Percentiles rank a stretch among this genome's conserved stretches.
Evolutionary conservation across 345 rosid species (phyloP).

Genomic region (Sisymbrium altissimum): DNA sequence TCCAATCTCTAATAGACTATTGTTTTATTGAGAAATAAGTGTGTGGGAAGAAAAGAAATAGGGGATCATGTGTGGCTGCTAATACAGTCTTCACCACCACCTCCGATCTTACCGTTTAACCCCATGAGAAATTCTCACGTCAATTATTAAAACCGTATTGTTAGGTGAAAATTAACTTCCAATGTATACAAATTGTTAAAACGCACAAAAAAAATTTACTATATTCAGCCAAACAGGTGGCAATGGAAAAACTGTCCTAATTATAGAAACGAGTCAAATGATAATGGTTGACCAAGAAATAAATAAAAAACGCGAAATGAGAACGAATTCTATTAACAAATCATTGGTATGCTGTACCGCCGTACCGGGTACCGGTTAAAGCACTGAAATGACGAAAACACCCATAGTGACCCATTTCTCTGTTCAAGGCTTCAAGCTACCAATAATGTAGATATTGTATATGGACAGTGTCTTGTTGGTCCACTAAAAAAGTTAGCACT

Average conservation of each 20-base stretch:
- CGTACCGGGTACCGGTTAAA: background rate
- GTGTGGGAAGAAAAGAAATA: conserved; percentile 24
- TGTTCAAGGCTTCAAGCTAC: background rate
- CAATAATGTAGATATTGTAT: background rate
- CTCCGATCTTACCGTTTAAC: conserved; percentile 30
- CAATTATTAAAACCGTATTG: conserved; percentile 4
- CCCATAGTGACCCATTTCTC: background rate
- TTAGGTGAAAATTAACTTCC: background rate
- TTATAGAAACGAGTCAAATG: background rate
- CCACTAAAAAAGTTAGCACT: background rate
- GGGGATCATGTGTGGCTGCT: background rate
- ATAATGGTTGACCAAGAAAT: background rate
- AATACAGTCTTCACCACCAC: background rate
- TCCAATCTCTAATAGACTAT: background rate
- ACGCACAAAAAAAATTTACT: background rate
- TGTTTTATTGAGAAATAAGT: background rate
- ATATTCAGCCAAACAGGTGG: background rate
- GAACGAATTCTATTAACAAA: background rate
- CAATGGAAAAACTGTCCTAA: background rate
- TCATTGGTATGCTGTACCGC: background rate
- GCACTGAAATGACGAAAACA: background rate
- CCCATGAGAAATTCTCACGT: background rate
- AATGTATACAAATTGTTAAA: background rate
- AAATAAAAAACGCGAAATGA: background rate
- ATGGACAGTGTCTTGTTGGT: background rate